These are phyloP conservation scores for Saccharomycopsis crataegensis DNA, from an alignment of 1,139 yeast genomes.

Conservation along the genomic window DNA sequence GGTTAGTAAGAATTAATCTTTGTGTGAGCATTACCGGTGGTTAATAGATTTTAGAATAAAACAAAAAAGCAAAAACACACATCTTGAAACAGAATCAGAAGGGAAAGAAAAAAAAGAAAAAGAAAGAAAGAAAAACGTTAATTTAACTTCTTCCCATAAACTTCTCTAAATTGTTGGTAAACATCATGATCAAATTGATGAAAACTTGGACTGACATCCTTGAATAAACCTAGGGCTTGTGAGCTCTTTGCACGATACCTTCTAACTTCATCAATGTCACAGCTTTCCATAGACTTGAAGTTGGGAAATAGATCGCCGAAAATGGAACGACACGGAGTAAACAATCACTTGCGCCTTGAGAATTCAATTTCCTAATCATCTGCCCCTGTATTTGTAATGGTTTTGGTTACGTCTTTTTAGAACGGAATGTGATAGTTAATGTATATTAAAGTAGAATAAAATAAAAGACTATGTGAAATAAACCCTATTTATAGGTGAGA, in stretches of 20 bases:
- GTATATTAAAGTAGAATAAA: too few species aligned
- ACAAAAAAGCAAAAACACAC: conserved; percentile 27
- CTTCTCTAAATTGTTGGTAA: conserved; percentile 34
- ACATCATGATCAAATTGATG: conserved; percentile 47
- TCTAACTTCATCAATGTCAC: too few species aligned
- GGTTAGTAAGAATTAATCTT: too few species aligned
- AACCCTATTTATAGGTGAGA: too few species aligned
- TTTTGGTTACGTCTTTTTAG: too few species aligned
- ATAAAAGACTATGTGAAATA: too few species aligned
- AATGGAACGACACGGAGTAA: conserved; percentile 93
- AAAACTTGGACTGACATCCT: conserved; percentile 57
- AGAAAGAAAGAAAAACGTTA: too few species aligned
- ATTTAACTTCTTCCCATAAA: conserved; percentile 21
- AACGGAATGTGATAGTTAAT: too few species aligned
- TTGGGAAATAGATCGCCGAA: conserved; percentile 93
- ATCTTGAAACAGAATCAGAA: background rate
- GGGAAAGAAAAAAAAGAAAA: background rate
- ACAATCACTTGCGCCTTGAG: conserved; percentile 63
- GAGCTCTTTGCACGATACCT: conserved; percentile 13
- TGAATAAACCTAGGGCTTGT: conserved; percentile 47
- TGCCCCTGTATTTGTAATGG: conserved; percentile 91
- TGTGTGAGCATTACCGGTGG: too few species aligned
- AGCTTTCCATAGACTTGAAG: conserved; percentile 5
- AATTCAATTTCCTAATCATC: conserved; percentile 32
- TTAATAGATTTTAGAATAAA: background rate